Evolutionary conservation across 257 asterid species (phyloP), one percentile per base, ranked within the genome.

Genomic region (Dorcoceras hygrometricum): DNA sequence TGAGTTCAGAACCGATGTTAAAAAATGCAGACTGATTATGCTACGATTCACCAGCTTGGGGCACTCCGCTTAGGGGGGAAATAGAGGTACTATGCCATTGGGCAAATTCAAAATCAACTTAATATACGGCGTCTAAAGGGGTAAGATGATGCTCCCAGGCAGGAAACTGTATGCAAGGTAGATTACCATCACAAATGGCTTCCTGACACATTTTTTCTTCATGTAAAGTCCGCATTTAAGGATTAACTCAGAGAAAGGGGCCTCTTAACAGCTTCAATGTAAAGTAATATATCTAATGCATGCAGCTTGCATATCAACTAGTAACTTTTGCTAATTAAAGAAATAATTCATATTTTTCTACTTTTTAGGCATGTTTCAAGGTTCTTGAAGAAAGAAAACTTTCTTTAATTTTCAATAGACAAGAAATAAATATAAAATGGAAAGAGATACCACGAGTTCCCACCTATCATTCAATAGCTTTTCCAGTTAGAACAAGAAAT

Each of bases 311-410:
- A 23, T 29, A 65, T 61, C 25, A 60, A 12, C 56, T 27, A 60
- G 39, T 39, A 29, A 67, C 46, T 65, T 65, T 67, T 56, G 46
- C 32, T 24, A 57, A 55, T 48, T 71, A 55, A 63, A 65, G 62
- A 62, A 56, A 32, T 11, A 39, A 5, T 39, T 28, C 68, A 60
- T 77, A 58, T 23, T 27, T 39, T 39, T 54, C n/a, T n/a, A 56
- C 28, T 12, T 28, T 46, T 34, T 55, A 60, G 61, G 32, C 24
- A 7, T 36, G 48, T 28, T 63, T 34, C 48, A 31, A 4, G 4
- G 53, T 7, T 63, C 63, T 60, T 58, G 59, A 6, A 31, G 46
- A 20, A 18, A 57, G 39, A 34, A 50, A 66, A 46, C 43, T 34
- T 39, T 61, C 71, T 64, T 16, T 56, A 60, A 55, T 19, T 59